Percentiles rank a stretch among this genome's conserved stretches.
phyloP scores from a whole-genome alignment of 192 early-diverging fungal species.

The Rhizophagus clarus region DNA sequence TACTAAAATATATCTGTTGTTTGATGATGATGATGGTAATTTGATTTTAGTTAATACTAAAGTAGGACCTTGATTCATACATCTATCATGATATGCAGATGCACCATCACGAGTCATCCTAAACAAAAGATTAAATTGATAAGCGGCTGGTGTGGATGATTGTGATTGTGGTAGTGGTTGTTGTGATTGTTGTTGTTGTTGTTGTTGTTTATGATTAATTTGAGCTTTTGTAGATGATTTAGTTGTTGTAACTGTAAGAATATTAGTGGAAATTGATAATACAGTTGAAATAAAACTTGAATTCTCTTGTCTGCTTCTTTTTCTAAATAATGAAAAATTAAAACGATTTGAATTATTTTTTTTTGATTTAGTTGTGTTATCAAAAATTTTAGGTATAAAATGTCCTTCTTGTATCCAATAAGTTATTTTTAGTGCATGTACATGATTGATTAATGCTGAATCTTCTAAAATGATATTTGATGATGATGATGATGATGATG shows the following conservation, averaged over 20 bases:
- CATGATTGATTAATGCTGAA: constrained; percentile 8
- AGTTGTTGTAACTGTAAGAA: background rate
- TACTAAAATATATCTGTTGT: background rate
- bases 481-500: background rate
- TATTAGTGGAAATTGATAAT: background rate
- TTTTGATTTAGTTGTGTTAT: background rate
- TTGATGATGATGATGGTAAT: background rate
- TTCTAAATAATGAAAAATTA: background rate
- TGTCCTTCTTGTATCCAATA: constrained; percentile 9
- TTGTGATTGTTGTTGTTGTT: background rate
- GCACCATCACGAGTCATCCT: constrained; percentile 12
- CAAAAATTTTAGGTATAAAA: background rate
- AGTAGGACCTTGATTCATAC: constrained; percentile 5
- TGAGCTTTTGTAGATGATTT: background rate
- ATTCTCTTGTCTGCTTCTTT: background rate
- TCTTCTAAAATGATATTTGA: background rate
- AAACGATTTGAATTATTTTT: background rate
- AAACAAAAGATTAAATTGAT: constrained; percentile 11
- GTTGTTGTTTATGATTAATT: background rate
- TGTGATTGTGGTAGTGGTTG: background rate
- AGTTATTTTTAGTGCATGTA: background rate
- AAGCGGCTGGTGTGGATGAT: background rate
- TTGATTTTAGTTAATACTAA: background rate
- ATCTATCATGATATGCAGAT: background rate
- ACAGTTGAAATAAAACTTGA: background rate